These are phyloP conservation scores for Diaporthe longicolla DNA, from an alignment of 2,329 filamentous ascomycete genomes.

Conservation along the genomic window DNA sequence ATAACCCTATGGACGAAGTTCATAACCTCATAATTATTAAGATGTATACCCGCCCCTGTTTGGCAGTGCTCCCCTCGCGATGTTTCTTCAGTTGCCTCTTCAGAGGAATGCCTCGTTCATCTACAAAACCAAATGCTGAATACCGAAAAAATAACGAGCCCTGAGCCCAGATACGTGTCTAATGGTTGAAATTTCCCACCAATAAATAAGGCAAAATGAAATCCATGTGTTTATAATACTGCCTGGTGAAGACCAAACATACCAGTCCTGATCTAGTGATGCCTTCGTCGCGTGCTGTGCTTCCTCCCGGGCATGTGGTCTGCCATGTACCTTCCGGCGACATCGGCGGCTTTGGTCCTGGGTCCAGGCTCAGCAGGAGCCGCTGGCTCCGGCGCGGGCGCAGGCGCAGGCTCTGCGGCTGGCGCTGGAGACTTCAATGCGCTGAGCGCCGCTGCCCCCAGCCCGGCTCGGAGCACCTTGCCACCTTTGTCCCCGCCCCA, in stretches of 20 bases:
- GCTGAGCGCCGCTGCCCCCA: conserved; percentile 47
- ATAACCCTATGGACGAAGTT: neutral
- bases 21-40: neutral
- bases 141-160: neutral
- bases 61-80: neutral
- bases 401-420: neutral
- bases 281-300: conserved; percentile 11
- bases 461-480: conserved; percentile 46
- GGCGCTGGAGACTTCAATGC: conserved; percentile 39
- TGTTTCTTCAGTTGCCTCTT: neutral
- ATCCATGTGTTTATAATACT: neutral
- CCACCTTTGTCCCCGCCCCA: conserved; percentile 47
- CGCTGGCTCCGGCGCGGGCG: neutral
- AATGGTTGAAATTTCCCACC: neutral
- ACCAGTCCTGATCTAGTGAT: neutral
- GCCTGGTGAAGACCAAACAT: neutral
- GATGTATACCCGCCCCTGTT: neutral
- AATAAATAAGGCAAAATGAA: neutral
- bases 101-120: neutral
- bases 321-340: conserved; percentile 6
- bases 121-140: neutral
- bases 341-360: conserved; percentile 2
- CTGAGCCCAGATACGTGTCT: conserved; percentile 29
- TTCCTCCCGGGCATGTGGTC: conserved; percentile 4
- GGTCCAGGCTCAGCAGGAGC: neutral